Evolutionary conservation across 495 filamentous ascomycete species (phyloP).

Genomic region (Aspergillus baeticus): DNA sequence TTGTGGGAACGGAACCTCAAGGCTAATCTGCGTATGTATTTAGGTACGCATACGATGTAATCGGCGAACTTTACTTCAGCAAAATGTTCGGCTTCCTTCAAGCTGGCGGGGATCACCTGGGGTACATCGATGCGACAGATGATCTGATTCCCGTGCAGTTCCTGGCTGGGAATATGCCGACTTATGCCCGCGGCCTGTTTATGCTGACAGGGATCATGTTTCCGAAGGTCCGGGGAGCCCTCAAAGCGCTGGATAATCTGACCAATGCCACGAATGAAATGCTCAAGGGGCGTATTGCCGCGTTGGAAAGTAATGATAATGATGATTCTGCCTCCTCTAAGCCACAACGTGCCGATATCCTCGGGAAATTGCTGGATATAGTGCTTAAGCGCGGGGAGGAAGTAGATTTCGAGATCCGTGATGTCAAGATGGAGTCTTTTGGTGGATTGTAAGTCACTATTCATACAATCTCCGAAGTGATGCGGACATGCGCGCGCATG

Average conservation of each 20-base stretch:
- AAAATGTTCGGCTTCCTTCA: slow-evolving; percentile 37
- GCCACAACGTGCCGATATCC: slow-evolving; percentile 16
- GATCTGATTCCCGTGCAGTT: slow-evolving; percentile 25
- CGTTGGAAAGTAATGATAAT: background rate
- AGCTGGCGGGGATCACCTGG: slow-evolving; percentile 14
- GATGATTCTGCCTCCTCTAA: no score
- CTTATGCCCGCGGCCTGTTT: slow-evolving; percentile 19
- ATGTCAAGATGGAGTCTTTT: slow-evolving; percentile 23
- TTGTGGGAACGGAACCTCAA: no score
- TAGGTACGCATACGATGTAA: slow-evolving; percentile 36
- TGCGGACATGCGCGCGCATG: no score
- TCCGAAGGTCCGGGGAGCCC: slow-evolving; percentile 11
- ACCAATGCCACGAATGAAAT: slow-evolving; percentile 15
- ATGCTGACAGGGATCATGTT: slow-evolving; percentile 18
- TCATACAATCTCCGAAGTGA: no score
- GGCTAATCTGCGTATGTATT: background rate
- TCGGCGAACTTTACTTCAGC: slow-evolving; percentile 39
- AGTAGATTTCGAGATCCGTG: slow-evolving; percentile 18
- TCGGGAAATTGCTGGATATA: slow-evolving; percentile 16
- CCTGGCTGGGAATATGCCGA: slow-evolving; percentile 24
- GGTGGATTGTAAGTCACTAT: slow-evolving; percentile 20
- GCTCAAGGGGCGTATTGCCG: slow-evolving; percentile 10
- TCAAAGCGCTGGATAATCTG: slow-evolving; percentile 16
- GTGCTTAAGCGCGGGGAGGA: slow-evolving; percentile 11
- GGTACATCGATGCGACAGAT: slow-evolving; percentile 22